Evolutionary conservation across 176 grass and related monocot species (phyloP).

Genomic region (Otatea glauca): DNA sequence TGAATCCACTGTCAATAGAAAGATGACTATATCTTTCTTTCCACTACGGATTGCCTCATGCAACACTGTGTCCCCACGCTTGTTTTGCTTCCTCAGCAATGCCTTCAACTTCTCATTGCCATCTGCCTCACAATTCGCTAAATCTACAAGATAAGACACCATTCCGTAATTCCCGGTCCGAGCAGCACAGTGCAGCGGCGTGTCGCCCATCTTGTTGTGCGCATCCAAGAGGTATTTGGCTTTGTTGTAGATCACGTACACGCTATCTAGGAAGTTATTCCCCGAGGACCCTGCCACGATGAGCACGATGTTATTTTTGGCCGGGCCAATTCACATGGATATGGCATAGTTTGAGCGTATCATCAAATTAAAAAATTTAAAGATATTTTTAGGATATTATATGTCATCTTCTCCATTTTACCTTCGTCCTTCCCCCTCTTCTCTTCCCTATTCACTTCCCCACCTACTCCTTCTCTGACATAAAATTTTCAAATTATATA

Average conservation of each 20-base stretch:
- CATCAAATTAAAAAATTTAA: too few species aligned
- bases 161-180: background rate
- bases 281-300: background rate
- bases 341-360: too few species aligned
- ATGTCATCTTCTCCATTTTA: too few species aligned
- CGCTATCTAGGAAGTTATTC: background rate
- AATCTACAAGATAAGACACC: background rate
- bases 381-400: too few species aligned
- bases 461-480: too few species aligned
- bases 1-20: background rate
- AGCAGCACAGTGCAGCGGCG: background rate
- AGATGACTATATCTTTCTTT: background rate
- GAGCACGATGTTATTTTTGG: too few species aligned
- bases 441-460: too few species aligned
- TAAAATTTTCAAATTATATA: too few species aligned
- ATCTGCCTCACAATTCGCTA: background rate
- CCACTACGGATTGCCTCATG: background rate
- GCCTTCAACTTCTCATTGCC: background rate
- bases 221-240: background rate
- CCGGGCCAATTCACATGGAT: too few species aligned
- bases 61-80: background rate
- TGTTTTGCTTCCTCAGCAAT: background rate
- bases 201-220: background rate
- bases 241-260: background rate
- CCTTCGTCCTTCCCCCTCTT: too few species aligned